A percentile compares a stretch with the other conserved stretches of the same genome.
phyloP scores from a whole-genome alignment of 139 green algal genomes.

The Spirogloea muscicola region DNA sequence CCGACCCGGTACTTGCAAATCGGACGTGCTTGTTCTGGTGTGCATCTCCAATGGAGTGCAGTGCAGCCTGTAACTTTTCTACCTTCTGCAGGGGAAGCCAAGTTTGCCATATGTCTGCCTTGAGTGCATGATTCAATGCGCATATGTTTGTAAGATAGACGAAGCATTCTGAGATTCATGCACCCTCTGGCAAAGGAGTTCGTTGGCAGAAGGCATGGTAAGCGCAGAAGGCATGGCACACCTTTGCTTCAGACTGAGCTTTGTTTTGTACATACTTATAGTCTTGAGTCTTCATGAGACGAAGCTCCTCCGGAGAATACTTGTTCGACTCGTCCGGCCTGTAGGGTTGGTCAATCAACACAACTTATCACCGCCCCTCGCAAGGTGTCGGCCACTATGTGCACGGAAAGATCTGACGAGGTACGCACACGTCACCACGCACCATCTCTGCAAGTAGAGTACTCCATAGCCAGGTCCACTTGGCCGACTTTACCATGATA shows the following conservation, averaged over 20 bases:
- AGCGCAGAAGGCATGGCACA: slow-evolving; percentile 21
- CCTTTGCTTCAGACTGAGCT: slow-evolving; percentile 68
- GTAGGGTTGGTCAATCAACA: neutral
- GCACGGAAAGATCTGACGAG: too few relatives aligned
- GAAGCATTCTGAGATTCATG: neutral
- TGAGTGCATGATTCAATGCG: neutral
- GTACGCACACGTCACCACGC: too few relatives aligned
- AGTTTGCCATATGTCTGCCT: slow-evolving; percentile 1
- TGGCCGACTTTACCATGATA: neutral
- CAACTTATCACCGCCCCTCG: neutral
- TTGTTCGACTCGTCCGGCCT: slow-evolving; percentile 69
- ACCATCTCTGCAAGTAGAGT: neutral
- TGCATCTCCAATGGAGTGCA: slow-evolving; percentile 79
- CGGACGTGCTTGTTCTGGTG: slow-evolving; percentile 60
- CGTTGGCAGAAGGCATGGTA: neutral
- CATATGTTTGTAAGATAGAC: neutral
- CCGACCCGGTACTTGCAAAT: slow-evolving; percentile 63
- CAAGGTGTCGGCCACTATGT: too few relatives aligned
- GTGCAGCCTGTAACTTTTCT: slow-evolving; percentile 61
- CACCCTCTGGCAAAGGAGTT: neutral
- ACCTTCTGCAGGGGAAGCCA: slow-evolving; percentile 63
- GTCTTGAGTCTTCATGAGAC: slow-evolving; percentile 93
- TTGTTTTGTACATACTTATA: slow-evolving; percentile 77
- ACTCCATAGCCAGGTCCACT: neutral
- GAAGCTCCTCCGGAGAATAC: slow-evolving; percentile 85